Percentiles rank a stretch among this genome's conserved stretches.
Evolutionary conservation across 768 basidiomycete genomes (phyloP).

Genomic region (Lepiota subincarnata): DNA sequence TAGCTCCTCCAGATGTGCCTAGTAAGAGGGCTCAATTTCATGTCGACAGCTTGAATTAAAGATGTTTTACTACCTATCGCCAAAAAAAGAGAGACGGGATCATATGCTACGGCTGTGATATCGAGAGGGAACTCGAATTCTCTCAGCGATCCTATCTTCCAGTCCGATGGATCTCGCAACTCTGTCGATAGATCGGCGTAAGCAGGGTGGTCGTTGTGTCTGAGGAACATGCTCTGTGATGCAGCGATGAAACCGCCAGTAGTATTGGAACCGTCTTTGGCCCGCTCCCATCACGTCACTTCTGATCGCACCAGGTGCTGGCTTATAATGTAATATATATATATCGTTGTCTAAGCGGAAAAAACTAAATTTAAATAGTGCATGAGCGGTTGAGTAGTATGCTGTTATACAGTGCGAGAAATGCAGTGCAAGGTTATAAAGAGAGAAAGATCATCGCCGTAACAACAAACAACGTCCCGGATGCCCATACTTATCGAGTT

Average conservation of each 20-base stretch:
- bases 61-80: slow-evolving; percentile 49
- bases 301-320: background rate
- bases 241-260: background rate
- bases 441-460: background rate
- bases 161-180: slow-evolving; percentile 51
- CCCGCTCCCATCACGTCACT: background rate
- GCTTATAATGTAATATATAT: too few species aligned
- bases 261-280: background rate
- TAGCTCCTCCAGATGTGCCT: slow-evolving; percentile 59
- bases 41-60: background rate
- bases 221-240: slow-evolving; percentile 32
- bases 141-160: slow-evolving; percentile 49
- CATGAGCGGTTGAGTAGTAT: background rate
- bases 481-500: background rate
- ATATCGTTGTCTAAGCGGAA: background rate
- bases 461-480: background rate
- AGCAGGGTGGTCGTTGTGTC: slow-evolving; percentile 25
- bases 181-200: slow-evolving; percentile 55
- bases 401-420: slow-evolving; percentile 5
- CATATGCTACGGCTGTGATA: slow-evolving; percentile 49
- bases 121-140: slow-evolving; percentile 48
- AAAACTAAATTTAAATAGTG: background rate
- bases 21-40: slow-evolving; percentile 9
- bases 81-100: slow-evolving; percentile 58
- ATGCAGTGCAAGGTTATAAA: background rate